Evolutionary conservation across 306 rosid genomes (phyloP), one percentile per base, ranked within the genome.

Genomic region (Benincasa hispida): DNA sequence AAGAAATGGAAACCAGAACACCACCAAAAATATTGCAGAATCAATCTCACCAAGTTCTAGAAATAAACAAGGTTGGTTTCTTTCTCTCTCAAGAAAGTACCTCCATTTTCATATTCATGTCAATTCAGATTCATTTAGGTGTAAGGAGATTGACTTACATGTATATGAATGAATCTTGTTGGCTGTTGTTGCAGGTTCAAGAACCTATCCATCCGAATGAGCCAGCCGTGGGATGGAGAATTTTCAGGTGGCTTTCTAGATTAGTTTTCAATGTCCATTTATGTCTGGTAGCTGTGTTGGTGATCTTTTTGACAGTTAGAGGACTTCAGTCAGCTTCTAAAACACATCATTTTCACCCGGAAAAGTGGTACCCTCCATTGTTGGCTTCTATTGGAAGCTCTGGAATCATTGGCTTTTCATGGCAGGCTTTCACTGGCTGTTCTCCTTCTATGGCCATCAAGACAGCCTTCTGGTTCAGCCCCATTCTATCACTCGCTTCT

Each of bases 401-500:
- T 27, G 97, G 90, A 21, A 59, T 88, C 57, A 19, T 87, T 75
- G 87, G 87, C 37, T 83, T 89, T 48, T 35, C 73, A 22, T 91
- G 90, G 91, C 96, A 87, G 77, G 75, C 83, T 81, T 25, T 87
- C 79, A 83, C 84, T 30, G 74, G 80, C 57, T 3, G 60, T 37
- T 63, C 75, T 79, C 87, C 93, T 47, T 55, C 85, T 5, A 87
- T 72, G 81, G 93, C 89, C 3, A n/a, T 93, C 42, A 80, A 9
- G 80, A 47, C 76, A 18, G 85, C 86, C 79, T 89, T 93, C 76
- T 88, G 89, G 91, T 63, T 89, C 2, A 72, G 84, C 83, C 96
- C 92, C 6, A 19, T 87, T 51, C 85, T 88, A 39, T 89, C 88
- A n/a, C 82, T 69, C 5, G 83, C 90, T 48, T 66, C 79, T 25